Percentiles rank a stretch among this genome's conserved stretches.
Evolutionary conservation across 495 filamentous ascomycete species (phyloP).

Genomic region (Penicillium angulare): DNA sequence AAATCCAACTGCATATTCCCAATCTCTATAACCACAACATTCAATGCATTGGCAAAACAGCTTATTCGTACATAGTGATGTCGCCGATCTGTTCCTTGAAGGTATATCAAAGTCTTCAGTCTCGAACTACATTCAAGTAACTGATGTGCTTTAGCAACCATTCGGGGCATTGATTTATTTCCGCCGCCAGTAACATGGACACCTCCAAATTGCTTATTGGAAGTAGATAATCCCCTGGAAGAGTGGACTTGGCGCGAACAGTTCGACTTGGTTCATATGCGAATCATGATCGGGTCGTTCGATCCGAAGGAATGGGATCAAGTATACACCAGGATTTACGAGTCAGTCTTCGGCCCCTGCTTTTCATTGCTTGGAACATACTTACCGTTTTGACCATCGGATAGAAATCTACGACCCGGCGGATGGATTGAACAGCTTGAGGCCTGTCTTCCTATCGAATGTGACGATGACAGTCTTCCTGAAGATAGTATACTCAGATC

Average conservation of each 20-base stretch:
- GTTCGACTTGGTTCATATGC: slow-evolving; percentile 32
- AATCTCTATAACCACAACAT: not conserved
- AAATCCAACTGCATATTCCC: not conserved
- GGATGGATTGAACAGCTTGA: slow-evolving; percentile 56
- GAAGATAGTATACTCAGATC: not conserved
- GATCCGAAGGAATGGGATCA: slow-evolving; percentile 20
- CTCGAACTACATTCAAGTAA: not conserved
- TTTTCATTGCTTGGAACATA: not conserved
- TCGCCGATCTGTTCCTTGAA: not conserved
- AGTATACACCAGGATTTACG: slow-evolving; percentile 22
- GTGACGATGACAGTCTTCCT: slow-evolving; percentile 35
- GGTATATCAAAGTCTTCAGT: not conserved
- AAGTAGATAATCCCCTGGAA: slow-evolving; percentile 28
- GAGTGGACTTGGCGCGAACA: slow-evolving; percentile 26
- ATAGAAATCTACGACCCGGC: slow-evolving; percentile 27
- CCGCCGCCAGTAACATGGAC: slow-evolving; percentile 23
- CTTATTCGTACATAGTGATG: too few relatives aligned
- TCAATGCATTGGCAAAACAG: not conserved
- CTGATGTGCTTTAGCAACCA: slow-evolving; percentile 8
- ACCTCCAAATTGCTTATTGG: slow-evolving; percentile 32
- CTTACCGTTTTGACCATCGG: not conserved
- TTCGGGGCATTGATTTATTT: slow-evolving; percentile 23
- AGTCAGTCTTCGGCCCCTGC: not conserved
- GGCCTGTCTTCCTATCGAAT: slow-evolving; percentile 28
- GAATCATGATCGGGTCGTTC: slow-evolving; percentile 22